Evolutionary conservation across 2,329 filamentous ascomycete genomes (phyloP), one percentile per base, ranked within the genome.

Genomic region (Metarhizium sp.): DNA sequence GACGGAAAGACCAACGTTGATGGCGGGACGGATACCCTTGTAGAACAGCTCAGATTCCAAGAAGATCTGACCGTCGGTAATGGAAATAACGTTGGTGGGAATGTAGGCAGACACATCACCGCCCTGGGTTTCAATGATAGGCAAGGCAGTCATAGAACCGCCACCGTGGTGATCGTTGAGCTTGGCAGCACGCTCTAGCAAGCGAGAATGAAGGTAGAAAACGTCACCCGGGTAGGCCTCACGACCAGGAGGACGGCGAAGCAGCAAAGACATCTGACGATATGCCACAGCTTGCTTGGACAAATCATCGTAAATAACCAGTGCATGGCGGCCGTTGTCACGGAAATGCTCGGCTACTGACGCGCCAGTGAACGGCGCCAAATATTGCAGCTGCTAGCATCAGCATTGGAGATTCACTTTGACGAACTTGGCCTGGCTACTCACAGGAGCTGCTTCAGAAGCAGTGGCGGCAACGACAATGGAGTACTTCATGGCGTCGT

Each of bases 81-180:
- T 99, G 75, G 92, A 97, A 85, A 99, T 99, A 80, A 97, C 94
- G 84, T 97, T 99, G 80, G 94, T 99, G 70, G 94, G 94, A 85
- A 99, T 97, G 79, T 97, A 99, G 68, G 94, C 94, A 68, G 94
- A 97, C 72, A 99, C 94, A 79, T 99, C 94, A 90, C 94, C 94
- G 85, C 94, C 94, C 84, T 97, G 94, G 74, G 94, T 99, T 85
- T 99, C 94, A 74, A 99, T 97, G 78, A 97, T 75, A 72, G 94
- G 94, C 61, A 99, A 88, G 64, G 94, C 92, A 77, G 94, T 99
- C 77, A 97, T 84, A 67, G 92, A 97, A 74, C 94, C 94, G 78
- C 90, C 90, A 72, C 92, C 91, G 73, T 88, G 90, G 79, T 90
- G 92, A 75, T 92, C 82, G 85, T 87, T 96, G 86, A 99, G 90